A percentile compares a stretch with the other conserved stretches of the same genome.
phyloP scores from a whole-genome alignment of 140 eudicot genomes.

The Erigeron philadelphicus region DNA sequence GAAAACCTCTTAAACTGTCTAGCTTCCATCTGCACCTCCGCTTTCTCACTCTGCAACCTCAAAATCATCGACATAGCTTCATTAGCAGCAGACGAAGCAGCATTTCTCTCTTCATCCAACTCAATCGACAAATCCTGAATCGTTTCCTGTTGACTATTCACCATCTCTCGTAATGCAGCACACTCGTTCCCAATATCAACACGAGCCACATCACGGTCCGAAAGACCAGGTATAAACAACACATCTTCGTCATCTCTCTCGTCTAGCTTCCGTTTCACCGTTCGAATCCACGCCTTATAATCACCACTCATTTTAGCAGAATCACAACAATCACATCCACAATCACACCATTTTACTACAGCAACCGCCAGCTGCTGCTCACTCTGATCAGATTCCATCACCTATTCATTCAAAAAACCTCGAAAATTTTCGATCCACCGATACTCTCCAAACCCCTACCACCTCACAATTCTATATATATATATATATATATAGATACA shows the following conservation, averaged over 20 bases:
- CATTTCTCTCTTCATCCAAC: conserved; percentile 84
- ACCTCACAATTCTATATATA: no score
- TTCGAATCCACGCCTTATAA: conserved; percentile 41
- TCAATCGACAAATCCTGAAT: conserved; percentile 55
- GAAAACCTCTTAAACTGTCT: conserved; percentile 74
- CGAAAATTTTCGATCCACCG: no score
- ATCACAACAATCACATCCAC: conserved; percentile 47
- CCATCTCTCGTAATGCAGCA: conserved; percentile 59
- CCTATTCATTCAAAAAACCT: conserved; percentile 20
- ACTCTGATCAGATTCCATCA: conserved; percentile 42
- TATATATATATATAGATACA: no score
- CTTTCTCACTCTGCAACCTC: conserved; percentile 85
- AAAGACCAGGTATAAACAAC: conserved; percentile 51
- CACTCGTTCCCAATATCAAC: conserved; percentile 69
- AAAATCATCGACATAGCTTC: conserved; percentile 93
- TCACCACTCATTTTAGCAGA: conserved; percentile 25
- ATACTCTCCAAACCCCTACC: no score
- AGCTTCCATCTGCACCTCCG: conserved; percentile 80
- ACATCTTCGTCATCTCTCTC: conserved; percentile 42
- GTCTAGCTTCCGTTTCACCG: conserved; percentile 52
- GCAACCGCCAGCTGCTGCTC: conserved; percentile 38
- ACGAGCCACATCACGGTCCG: conserved; percentile 50
- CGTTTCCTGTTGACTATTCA: conserved; percentile 55
- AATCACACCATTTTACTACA: conserved; percentile 45
- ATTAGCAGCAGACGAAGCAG: conserved; percentile 74